A percentile compares a stretch with the other conserved stretches of the same genome.
Conservation (phyloP, 2,329 filamentous ascomycete genomes). For the Eurotiales sp. region DNA sequence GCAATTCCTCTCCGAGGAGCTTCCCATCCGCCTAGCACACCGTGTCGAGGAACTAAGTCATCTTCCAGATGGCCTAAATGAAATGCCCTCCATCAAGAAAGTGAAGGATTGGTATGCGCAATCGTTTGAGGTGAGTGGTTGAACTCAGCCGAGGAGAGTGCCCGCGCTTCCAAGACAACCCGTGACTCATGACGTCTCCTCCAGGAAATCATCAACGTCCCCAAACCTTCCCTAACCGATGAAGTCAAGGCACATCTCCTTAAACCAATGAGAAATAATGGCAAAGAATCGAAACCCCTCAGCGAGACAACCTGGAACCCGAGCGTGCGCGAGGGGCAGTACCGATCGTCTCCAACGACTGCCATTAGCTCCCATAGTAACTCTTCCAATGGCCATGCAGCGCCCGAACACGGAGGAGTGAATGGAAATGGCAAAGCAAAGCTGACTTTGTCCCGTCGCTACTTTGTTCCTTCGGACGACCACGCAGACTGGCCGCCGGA, state of each 20-base stretch:
- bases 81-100: constrained; percentile 94
- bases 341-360: constrained; percentile 50
- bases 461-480: constrained; percentile 91
- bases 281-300: constrained; percentile 63
- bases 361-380: constrained; percentile 18
- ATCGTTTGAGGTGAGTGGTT: constrained; percentile 81
- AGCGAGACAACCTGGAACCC: constrained; percentile 85
- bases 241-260: constrained; percentile 78
- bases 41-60: constrained; percentile 91
- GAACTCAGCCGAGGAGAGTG: no score
- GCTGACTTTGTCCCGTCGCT: constrained; percentile 59
- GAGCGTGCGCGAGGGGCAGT: constrained; percentile 79
- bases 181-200: constrained; percentile 9
- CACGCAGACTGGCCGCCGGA: constrained; percentile 87
- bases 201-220: constrained; percentile 82
- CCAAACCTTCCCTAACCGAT: constrained; percentile 69
- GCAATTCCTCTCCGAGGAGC: constrained; percentile 96
- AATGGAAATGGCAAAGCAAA: constrained; percentile 42
- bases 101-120: constrained; percentile 99
- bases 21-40: constrained; percentile 93
- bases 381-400: constrained; percentile 40
- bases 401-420: constrained; percentile 38
- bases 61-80: constrained; percentile 90
- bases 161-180: not conserved
- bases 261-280: constrained; percentile 45